Base-by-base conservation (phyloP, 1,284 basidiomycete species). In the Cryptococcus jaspeensis region DNA sequence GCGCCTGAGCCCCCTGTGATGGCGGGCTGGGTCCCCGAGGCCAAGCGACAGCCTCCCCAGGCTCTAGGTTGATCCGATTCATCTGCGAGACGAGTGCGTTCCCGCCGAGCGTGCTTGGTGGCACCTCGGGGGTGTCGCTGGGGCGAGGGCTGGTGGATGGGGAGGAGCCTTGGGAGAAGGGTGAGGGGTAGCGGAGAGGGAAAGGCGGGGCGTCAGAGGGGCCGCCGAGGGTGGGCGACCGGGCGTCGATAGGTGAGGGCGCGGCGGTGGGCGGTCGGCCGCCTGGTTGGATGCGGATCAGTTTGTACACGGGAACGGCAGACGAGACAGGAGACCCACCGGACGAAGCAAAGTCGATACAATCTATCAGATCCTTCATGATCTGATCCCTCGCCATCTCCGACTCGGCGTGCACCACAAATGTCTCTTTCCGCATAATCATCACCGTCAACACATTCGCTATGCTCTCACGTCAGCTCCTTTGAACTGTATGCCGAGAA, bases 351-450 rank as follows among this genome's bases (percentile, higher is more conserved):
- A 92, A 90, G 25, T 88, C 86, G 60, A 90, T 88, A 69, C 91
- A 94, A 36, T 92, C 90, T 44, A 80, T 81, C 73, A 98, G 85
- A 66, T 90, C 88, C n/a, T 80, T 74, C 42, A 90, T 75, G 68
- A 93, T 81, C 55, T 80, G 79, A 64, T 91, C 84, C 60, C 90
- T 84, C 23, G 82, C 79, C 39, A 84, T 79, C 36, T 78, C 78
- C 3, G 88, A 88, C 55, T 86, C 82, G 16, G 84, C 80, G 61
- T 87, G 83, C 22, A 98, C 71, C 38, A 82, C 80, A 56, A 99
- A 77, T 9, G 82, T 86, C 76, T 98, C 96, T 78, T 94, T 96
- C 63, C 86, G 83, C 86, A 99, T 87, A 60, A 99, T 86, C 35
- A 84, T 84, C 18, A 99, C 82, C 47, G 89, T 85, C 41, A 98